Conservation (phyloP, 345 rosid species). For the Anastatica hierochuntica region DNA sequence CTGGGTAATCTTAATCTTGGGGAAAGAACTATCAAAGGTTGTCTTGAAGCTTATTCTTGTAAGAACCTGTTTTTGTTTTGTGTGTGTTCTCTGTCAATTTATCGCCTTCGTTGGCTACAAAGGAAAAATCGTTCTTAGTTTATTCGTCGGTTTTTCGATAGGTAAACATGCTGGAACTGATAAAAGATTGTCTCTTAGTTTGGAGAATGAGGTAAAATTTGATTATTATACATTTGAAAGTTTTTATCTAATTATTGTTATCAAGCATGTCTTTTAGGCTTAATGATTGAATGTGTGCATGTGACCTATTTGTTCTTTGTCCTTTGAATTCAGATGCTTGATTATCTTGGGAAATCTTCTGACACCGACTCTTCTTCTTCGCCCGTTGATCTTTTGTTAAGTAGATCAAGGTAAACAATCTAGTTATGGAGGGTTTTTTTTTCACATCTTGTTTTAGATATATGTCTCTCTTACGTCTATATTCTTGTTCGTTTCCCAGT, state of each 20-base stretch:
- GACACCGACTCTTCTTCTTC: constrained; percentile 75
- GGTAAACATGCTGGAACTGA: constrained; percentile 92
- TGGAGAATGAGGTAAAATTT: constrained; percentile 96
- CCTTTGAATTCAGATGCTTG: constrained; percentile 56
- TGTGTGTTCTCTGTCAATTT: constrained; percentile 1
- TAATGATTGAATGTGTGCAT: neutral
- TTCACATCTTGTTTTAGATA: too few relatives aligned
- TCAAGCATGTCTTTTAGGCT: neutral
- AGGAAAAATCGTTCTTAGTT: neutral
- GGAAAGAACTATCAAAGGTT: constrained; percentile 69
- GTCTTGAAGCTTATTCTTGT: constrained; percentile 85
- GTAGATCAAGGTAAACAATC: constrained; percentile 74
- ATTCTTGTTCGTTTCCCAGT: constrained; percentile 42
- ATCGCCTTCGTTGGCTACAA: neutral
- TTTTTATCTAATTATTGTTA: neutral
- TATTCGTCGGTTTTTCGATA: constrained; percentile 20
- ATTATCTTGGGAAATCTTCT: constrained; percentile 73
- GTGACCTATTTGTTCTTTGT: neutral
- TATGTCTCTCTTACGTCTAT: constrained; percentile 22
- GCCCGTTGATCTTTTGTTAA: constrained; percentile 63
- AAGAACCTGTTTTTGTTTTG: constrained; percentile 25
- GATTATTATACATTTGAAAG: too few relatives aligned
- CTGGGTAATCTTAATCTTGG: constrained; percentile 61
- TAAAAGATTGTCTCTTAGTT: constrained; percentile 74
- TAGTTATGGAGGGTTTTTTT: constrained; percentile 7